Base-by-base conservation (phyloP, 2,329 filamentous ascomycete species). In the Aureobasidium sp. region DNA sequence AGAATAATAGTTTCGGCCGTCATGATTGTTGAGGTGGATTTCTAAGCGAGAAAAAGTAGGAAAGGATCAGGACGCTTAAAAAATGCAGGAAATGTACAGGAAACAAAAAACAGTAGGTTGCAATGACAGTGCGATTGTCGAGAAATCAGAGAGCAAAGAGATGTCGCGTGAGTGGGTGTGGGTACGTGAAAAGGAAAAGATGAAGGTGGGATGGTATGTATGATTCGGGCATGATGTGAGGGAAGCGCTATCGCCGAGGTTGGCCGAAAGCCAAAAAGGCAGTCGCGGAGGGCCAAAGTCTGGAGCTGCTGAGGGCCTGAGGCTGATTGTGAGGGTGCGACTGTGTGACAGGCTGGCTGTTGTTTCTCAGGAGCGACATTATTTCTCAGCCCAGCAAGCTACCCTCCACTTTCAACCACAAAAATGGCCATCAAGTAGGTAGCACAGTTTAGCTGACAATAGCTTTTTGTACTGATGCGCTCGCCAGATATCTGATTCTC, bases 401-500 rank as follows among this genome's bases (percentile, higher is more conserved):
- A 24, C 47, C 47, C 39, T 41, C 51, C 26, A 47, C 48, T 15
- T 37, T 46, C 44, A 52, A 59, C 46, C 32, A 29, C 64, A 65
- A 70, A 57, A 48, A 84, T 84, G 82, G 78, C 82, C 63, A 84
- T 84, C 74, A 81, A 81, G 81, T 83, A 72, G 71, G 76, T 67
- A 55, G 52, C 46, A 36, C 12, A 15, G 15, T 41, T 24, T 44
- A 20, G n/a, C 15, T 44, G 20, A 4, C 13, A 27, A 47, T 59
- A 43, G 26, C 37, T 41, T 20, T 6, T 12, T 7, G 15, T 55
- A 32, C 66, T 67, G 32, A 68, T 32, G 41, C 59, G 65, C 43
- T 60, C 57, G 65, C 26, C 71, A 97, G 94, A 81, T 99, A 99
- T 76, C 82, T 99, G 70, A 97, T 99, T 76, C 86, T 99, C 76